Base-by-base conservation (phyloP, 1,139 yeast species). In the Debaryomyces singareniensis region DNA sequence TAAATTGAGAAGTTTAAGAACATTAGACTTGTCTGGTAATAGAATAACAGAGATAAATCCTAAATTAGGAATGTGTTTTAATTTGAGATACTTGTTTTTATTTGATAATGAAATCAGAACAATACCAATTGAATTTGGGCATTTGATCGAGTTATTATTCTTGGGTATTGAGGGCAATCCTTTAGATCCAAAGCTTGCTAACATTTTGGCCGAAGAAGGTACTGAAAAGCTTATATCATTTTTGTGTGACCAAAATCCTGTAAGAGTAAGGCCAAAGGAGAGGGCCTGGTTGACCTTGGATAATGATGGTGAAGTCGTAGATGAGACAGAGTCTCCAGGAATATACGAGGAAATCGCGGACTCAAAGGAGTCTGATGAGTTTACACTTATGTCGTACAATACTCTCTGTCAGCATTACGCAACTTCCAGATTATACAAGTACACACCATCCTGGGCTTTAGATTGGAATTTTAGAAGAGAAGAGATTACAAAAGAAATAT, bases 381-480 rank as follows among this genome's bases (percentile, higher is more conserved):
- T 91, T 53, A 83, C 96, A 0, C 64, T 89, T 32, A 68, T 86
- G 70, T 78, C 89, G 28, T 91, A 87, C 64, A 91, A 91, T 55
- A 85, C 95, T 3, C 68, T 91, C 50, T 91, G 98, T 57, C 97
- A 91, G 52, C 94, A 83, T 53, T 89, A 89, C 61, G 97, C 97
- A 3, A 87, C 96, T 6, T 73, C 93, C 13, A 83, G 78, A 53
- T 71, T 89, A 82, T 93, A 85, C 54, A 89, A 84, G 46, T 91
- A 85, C 52, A 87, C 97, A 2, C 97, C 97, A 18, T 78, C 95
- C 2, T 91, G 98, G 98, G 98, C 97, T 5, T 70, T 91, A 39
- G 75, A 78, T 32, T 89, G 97, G 97, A 83, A 82, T n/a, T 87
- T 81, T 57, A 79, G 99, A 58, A 75, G 81, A 49, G 78, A 80